Base-by-base conservation (phyloP, 73 alveolate species). In the Halteria grandinella region DNA sequence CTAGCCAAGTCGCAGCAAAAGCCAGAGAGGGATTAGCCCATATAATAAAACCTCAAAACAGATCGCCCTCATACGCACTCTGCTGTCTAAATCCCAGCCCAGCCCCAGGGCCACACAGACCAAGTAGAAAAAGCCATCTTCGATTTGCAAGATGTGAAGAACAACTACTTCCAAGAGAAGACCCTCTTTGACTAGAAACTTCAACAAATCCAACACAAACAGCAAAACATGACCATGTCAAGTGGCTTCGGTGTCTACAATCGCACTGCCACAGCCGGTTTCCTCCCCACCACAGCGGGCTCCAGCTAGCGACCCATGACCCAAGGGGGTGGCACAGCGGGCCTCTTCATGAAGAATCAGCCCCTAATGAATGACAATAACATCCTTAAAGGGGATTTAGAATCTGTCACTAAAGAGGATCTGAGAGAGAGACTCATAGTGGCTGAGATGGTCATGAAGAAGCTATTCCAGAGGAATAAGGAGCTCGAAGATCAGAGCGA, bases 361-460 rank as follows among this genome's bases (percentile, higher is more conserved):
- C 32, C 1, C 3, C 29, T 66, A 4, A 66, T 66, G 1, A 66
- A 66, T 66, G 80, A 66, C 45, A 52, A 41, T 29, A 66, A 66
- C 47, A 66, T 66, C 14, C 33, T 66, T 5, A 21, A 66, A 45
- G 34, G 52, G 1, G 75, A 80, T 28, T 47, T 80, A 27, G 90
- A 80, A 11, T 12, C 34, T 11, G 60, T 80, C 7, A 49, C 79
- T 2, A 70, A 69, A 20, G 90, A 80, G 21, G 90, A 80, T 21
- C 54, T 80, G 55, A 80, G 60, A 34, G 90, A 80, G 41, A 51
- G 90, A 54, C 70, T 80, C 17, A 76, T 69, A 12, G 90, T 80
- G 6, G 84, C 90, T n/a, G 90, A 80, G 33, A 51, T 80, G 66
- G 79, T 80, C 1, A 80, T 80, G 90, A 80, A 80, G 58, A 44